Conservation (phyloP, 2,329 filamentous ascomycete genomes). For the Fusarium sp. region DNA sequence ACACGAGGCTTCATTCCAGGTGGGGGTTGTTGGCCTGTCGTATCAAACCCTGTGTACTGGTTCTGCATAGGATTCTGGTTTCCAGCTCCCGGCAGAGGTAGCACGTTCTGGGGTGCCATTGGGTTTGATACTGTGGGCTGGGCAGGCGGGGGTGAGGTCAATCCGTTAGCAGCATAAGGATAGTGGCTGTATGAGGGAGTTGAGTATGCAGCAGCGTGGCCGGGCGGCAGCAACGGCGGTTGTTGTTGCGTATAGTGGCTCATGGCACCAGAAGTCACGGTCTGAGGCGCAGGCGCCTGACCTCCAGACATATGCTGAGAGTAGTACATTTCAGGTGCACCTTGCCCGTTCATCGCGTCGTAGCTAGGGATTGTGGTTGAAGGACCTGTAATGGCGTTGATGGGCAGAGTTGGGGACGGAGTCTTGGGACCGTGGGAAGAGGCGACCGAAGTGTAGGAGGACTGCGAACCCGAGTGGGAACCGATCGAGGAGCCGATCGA, state of each 20-base stretch:
- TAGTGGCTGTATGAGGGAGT: conserved; percentile 75
- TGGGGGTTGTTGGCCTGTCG: conserved; percentile 91
- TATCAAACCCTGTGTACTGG: conserved; percentile 76
- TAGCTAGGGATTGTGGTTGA: conserved; percentile 48
- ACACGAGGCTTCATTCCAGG: conserved; percentile 96
- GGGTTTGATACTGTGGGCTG: conserved; percentile 76
- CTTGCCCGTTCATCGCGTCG: conserved; percentile 77
- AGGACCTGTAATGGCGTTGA: conserved; percentile 54
- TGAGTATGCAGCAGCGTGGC: conserved; percentile 74
- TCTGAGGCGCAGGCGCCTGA: conserved; percentile 79
- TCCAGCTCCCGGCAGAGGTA: conserved; percentile 74
- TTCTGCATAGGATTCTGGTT: conserved; percentile 64
- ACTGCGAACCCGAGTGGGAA: conserved; percentile 62
- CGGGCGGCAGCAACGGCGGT: conserved; percentile 79
- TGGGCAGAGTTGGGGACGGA: conserved; percentile 76
- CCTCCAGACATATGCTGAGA: conserved; percentile 82
- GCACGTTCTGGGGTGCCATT: conserved; percentile 72
- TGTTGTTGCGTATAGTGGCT: conserved; percentile 85
- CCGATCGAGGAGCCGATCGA: conserved; percentile 55
- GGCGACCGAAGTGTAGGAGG: conserved; percentile 66
- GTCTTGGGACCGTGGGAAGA: conserved; percentile 78
- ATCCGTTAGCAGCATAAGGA: conserved; percentile 76
- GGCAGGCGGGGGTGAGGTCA: conserved; percentile 81
- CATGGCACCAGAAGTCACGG: conserved; percentile 79
- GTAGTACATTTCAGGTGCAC: conserved; percentile 87